Conservation (phyloP, 768 basidiomycete species). For the Leccinellum luteum region DNA sequence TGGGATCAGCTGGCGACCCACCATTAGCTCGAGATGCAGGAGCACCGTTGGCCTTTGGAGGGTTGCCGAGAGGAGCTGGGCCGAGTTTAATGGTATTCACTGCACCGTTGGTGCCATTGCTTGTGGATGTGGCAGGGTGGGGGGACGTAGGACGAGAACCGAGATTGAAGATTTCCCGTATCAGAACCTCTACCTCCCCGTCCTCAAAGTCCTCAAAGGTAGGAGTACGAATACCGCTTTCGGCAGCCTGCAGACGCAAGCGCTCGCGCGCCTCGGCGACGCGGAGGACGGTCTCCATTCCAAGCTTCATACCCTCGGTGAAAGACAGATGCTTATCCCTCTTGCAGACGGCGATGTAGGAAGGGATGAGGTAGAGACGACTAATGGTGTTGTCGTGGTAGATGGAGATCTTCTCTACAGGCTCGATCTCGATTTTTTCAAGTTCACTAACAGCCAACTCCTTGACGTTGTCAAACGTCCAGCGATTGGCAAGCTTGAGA, state of each 20-base stretch:
- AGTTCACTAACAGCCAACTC: constrained; percentile 39
- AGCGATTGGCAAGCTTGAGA: constrained; percentile 37
- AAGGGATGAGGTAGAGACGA: constrained; percentile 33
- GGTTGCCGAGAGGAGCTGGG: constrained; percentile 17
- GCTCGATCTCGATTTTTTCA: constrained; percentile 33
- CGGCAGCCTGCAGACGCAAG: constrained; percentile 34
- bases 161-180: constrained; percentile 30
- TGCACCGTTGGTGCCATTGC: constrained; percentile 14
- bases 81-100: constrained; percentile 17
- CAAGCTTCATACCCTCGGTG: constrained; percentile 42
- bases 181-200: constrained; percentile 21
- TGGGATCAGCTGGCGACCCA: constrained; percentile 30
- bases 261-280: constrained; percentile 41
- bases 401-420: constrained; percentile 38
- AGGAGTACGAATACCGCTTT: constrained; percentile 31
- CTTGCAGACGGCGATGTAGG: constrained; percentile 36
- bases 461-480: constrained; percentile 41
- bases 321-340: constrained; percentile 35
- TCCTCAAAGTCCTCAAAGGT: constrained; percentile 34
- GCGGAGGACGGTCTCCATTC: constrained; percentile 37
- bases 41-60: constrained; percentile 21
- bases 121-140: not conserved
- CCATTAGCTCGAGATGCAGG: constrained; percentile 26
- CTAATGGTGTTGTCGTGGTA: constrained; percentile 38
- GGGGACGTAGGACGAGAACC: constrained; percentile 28